A percentile compares a stretch with the other conserved stretches of the same genome.
phyloP scores from a whole-genome alignment of 805 yeast genomes.

The Komagataella populi region DNA sequence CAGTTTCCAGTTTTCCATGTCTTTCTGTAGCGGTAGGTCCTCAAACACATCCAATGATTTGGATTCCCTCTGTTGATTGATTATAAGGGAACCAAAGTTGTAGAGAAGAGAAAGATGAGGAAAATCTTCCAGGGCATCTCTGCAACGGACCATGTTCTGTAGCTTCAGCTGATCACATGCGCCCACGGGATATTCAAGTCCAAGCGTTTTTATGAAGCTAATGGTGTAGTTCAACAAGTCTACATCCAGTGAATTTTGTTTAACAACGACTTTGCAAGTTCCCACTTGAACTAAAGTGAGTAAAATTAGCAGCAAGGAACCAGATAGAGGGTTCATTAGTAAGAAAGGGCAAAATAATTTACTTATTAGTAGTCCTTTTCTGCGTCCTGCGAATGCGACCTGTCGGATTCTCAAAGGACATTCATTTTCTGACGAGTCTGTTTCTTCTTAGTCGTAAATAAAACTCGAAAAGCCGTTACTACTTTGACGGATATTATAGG shows the following conservation, averaged over 20 bases:
- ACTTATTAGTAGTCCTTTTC: too few species aligned
- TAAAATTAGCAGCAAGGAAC: neutral
- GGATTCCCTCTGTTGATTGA: neutral
- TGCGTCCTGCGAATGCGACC: neutral
- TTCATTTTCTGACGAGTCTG: neutral
- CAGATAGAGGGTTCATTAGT: neutral
- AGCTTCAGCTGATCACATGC: neutral
- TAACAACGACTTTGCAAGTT: neutral
- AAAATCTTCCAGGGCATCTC: neutral
- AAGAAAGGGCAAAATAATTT: neutral
- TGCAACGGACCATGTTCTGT: neutral
- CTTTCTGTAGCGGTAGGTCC: neutral
- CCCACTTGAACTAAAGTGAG: neutral
- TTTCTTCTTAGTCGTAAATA: neutral
- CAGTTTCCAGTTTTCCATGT: neutral
- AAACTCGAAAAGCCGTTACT: too few species aligned
- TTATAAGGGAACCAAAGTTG: neutral
- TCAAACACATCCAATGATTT: neutral
- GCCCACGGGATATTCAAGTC: neutral
- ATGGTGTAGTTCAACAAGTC: neutral
- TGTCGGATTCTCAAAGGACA: neutral
- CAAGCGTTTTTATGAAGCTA: neutral
- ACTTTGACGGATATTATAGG: too few species aligned
- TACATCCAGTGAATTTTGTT: neutral
- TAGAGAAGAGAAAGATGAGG: neutral